phyloP scores from a whole-genome alignment of 73 alveolate genomes.

The Blepharisma stoltei region DNA sequence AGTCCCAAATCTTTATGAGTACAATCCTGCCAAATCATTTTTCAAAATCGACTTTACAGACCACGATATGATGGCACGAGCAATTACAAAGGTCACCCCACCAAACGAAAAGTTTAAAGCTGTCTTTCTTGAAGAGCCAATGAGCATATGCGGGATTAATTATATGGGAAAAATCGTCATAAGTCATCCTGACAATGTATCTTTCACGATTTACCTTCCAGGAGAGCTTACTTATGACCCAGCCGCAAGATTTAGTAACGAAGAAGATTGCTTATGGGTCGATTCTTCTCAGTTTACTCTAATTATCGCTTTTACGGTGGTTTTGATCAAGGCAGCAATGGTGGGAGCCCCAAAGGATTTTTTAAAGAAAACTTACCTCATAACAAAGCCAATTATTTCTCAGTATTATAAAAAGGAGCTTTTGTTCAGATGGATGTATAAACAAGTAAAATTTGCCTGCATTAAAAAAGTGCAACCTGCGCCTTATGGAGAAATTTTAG shows the following conservation, averaged over 20 bases:
- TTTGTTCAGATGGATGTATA: conserved; percentile 17
- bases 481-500: no score
- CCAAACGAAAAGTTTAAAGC: neutral
- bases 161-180: neutral
- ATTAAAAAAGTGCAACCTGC: neutral
- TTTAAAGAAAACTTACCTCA: neutral
- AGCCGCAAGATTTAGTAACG: neutral
- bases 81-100: neutral
- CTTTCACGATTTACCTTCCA: neutral
- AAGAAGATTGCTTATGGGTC: neutral
- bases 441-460: conserved; percentile 13
- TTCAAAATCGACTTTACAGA: no score
- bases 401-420: neutral
- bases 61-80: conserved; percentile 5
- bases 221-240: conserved; percentile 29
- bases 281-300: neutral
- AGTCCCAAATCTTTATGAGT: no score
- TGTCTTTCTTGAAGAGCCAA: neutral
- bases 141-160: neutral
- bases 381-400: conserved; percentile 8
- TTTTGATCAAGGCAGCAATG: conserved; percentile 1
- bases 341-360: conserved; percentile 8
- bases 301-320: neutral
- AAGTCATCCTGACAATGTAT: neutral
- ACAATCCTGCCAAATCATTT: no score